Base-by-base conservation (phyloP, 495 filamentous ascomycete genomes). In the Polyplosphaeria fusca region DNA sequence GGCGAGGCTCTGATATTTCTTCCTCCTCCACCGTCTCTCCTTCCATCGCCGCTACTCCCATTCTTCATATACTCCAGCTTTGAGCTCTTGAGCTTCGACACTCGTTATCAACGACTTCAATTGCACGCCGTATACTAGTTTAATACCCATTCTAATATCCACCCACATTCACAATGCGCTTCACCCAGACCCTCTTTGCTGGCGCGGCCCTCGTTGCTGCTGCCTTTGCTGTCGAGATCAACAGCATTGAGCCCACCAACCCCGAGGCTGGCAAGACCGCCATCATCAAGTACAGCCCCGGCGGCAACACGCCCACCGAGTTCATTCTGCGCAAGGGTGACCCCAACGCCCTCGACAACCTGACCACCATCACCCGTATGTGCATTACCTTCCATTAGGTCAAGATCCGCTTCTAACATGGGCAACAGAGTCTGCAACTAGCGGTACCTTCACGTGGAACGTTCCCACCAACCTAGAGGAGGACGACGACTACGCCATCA, bases 281-380 rank as follows among this genome's bases (percentile, higher is more conserved):
- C 47, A 41, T n/a, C 14, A 42, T 68, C 48, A 52, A 37, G 16
- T 65, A 55, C 46, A 24, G 54, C 3, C 63, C 68, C 25, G 52
- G 55, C 30, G 61, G 60, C 47, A 58, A 51, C 39, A 56, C 52
- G 11, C 60, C 68, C 12, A 55, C 71, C 28, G 67, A 66, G 37
- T 67, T 73, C 55, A 57, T 63, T 22, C 66, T 73, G 5, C 64
- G 66, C 48, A 47, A 69, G 54, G 69, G 69, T 24, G 32, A 43
- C 11, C 11, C 52, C 16, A 59, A 28, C 41, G 55, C 65, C 60
- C 62, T 71, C 18, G 7, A 65, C 27, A 63, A 53, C 24, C 24
- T 72, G 24, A 24, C 4, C 5, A 61, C 52, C 18, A 30, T 71
- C 46, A 70, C 66, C 38, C 44, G 53, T 59, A 58, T 28, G 63